A percentile compares a stretch with the other conserved stretches of the same genome.
Evolutionary conservation across 2,329 filamentous ascomycete species (phyloP).

Genomic region (Coniosporium tulheliwenetii): DNA sequence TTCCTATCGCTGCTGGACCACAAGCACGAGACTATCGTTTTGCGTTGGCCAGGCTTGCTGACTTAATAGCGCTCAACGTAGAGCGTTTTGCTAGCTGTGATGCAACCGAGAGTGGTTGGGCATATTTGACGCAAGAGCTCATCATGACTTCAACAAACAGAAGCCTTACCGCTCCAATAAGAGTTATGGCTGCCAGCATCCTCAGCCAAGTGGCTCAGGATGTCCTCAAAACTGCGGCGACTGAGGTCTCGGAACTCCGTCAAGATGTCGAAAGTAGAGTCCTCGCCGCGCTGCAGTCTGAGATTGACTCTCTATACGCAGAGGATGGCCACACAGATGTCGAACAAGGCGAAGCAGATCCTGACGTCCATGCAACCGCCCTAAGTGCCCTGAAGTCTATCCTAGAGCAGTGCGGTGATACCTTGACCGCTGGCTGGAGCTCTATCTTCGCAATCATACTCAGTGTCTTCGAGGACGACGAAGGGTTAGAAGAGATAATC

Average conservation of each 20-base stretch:
- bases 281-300: slow-evolving; percentile 48
- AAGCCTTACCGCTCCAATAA: slow-evolving; percentile 24
- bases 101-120: slow-evolving; percentile 61
- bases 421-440: slow-evolving; percentile 68
- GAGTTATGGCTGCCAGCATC: slow-evolving; percentile 33
- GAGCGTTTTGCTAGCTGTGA: slow-evolving; percentile 51
- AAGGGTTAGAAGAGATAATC: not conserved
- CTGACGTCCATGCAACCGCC: slow-evolving; percentile 66
- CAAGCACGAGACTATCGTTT: slow-evolving; percentile 24
- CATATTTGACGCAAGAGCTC: slow-evolving; percentile 42
- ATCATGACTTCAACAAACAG: slow-evolving; percentile 28
- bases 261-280: slow-evolving; percentile 56
- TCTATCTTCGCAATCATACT: slow-evolving; percentile 73
- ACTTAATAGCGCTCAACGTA: slow-evolving; percentile 28
- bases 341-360: slow-evolving; percentile 45
- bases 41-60: slow-evolving; percentile 31
- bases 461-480: slow-evolving; percentile 50
- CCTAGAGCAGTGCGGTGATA: slow-evolving; percentile 78
- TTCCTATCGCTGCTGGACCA: too few species aligned
- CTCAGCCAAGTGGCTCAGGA: slow-evolving; percentile 30
- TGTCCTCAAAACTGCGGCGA: slow-evolving; percentile 35
- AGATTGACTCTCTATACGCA: slow-evolving; percentile 43
- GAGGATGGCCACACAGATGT: slow-evolving; percentile 38
- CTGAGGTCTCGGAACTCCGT: slow-evolving; percentile 33
- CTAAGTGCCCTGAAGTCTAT: slow-evolving; percentile 69